phyloP scores from a whole-genome alignment of 306 rosid species.

The Vigna radiata region DNA sequence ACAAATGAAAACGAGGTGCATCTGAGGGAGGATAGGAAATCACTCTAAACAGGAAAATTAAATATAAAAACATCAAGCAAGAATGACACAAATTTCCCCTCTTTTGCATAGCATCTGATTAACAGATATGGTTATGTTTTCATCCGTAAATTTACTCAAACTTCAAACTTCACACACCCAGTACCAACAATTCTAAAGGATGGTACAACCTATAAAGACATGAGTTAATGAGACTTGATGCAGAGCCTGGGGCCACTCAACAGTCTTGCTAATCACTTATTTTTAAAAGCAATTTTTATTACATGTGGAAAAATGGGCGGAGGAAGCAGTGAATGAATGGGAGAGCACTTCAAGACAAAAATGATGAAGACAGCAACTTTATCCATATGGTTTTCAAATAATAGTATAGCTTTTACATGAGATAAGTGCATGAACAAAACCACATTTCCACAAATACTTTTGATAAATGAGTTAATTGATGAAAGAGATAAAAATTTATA shows the following conservation, averaged over 20 bases:
- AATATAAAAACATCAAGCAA: not conserved
- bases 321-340: not conserved
- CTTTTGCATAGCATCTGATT: slow-evolving; percentile 8
- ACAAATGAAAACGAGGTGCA: not conserved
- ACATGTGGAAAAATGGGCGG: not conserved
- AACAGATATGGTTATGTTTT: not conserved
- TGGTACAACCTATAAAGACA: slow-evolving; percentile 14
- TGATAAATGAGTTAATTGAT: slow-evolving; percentile 28
- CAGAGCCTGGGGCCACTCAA: slow-evolving; percentile 5
- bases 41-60: not conserved
- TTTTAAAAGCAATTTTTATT: not conserved
- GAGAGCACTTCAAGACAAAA: slow-evolving; percentile 6
- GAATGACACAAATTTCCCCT: not conserved
- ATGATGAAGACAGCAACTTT: slow-evolving; percentile 6
- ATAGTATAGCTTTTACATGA: not conserved
- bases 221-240: slow-evolving; percentile 7
- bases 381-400: slow-evolving; percentile 20
- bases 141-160: not conserved
- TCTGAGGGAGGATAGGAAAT: not conserved
- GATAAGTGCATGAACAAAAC: slow-evolving; percentile 21
- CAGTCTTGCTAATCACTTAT: slow-evolving; percentile 1
- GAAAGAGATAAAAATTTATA: slow-evolving; percentile 29
- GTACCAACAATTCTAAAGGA: slow-evolving; percentile 1
- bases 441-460: slow-evolving; percentile 15
- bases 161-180: not conserved